Conservation (phyloP, 352 stramenopile species). For the Pythium plurisporium region DNA sequence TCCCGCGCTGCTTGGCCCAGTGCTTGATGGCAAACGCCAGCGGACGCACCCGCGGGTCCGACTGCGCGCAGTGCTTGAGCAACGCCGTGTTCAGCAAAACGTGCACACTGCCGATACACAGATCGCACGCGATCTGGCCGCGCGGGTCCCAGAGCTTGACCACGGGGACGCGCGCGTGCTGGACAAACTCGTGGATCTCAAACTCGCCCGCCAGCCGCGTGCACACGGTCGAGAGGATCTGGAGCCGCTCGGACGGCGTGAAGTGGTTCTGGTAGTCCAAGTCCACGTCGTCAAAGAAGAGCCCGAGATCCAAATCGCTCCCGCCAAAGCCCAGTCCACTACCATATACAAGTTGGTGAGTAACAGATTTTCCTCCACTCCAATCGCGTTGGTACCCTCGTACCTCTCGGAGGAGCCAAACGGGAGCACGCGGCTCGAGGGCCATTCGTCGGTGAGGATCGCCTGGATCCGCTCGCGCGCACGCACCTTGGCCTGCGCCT, state of each 20-base stretch:
- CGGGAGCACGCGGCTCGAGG: constrained; percentile 49
- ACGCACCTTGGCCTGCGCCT: constrained; percentile 46
- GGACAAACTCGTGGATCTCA: constrained; percentile 66
- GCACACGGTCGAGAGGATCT: constrained; percentile 52
- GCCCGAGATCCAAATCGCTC: constrained; percentile 75
- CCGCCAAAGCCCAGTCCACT: constrained; percentile 72
- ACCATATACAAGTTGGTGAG: background rate
- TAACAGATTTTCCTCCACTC: background rate
- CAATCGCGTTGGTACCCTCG: background rate
- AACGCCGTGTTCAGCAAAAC: constrained; percentile 76
- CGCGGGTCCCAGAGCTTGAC: constrained; percentile 70
- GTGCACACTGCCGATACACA: constrained; percentile 71
- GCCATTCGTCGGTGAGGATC: constrained; percentile 49
- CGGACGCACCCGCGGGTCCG: constrained; percentile 79
- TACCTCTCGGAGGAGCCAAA: constrained; percentile 83
- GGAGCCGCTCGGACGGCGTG: constrained; percentile 45
- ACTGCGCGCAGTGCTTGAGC: constrained; percentile 64
- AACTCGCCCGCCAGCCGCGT: constrained; percentile 39
- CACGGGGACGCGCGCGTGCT: constrained; percentile 67
- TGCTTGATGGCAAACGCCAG: constrained; percentile 97
- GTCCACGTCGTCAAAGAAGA: constrained; percentile 75
- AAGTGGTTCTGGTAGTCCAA: constrained; percentile 56
- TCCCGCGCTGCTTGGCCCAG: constrained; percentile 95
- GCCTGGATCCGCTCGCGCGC: constrained; percentile 50
- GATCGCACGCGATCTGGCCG: constrained; percentile 52